Conservation (phyloP, 495 filamentous ascomycete species). For the Hypomontagnella submonticulosa region DNA sequence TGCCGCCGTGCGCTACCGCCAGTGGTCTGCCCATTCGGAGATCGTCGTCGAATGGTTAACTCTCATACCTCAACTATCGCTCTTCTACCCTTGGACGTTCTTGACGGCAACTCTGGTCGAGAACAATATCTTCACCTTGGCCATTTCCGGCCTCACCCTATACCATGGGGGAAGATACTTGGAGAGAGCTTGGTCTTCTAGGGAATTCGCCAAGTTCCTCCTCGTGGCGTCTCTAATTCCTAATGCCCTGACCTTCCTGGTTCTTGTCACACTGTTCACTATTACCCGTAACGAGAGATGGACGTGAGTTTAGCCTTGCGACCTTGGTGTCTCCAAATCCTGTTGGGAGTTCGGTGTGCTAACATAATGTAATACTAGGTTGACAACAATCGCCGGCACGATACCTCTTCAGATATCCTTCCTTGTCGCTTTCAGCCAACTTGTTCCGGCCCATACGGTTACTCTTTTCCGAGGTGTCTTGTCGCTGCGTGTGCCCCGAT, state of each 20-base stretch:
- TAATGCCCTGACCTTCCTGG: constrained; percentile 76
- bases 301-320: constrained; percentile 66
- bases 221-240: constrained; percentile 80
- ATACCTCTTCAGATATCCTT: constrained; percentile 92
- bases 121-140: constrained; percentile 88
- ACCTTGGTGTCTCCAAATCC: background rate
- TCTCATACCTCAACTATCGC: constrained; percentile 81
- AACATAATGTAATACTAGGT: constrained; percentile 52
- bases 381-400: constrained; percentile 85
- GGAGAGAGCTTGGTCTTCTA: constrained; percentile 94
- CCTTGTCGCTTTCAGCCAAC: constrained; percentile 97
- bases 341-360: constrained; percentile 25
- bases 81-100: constrained; percentile 94
- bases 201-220: constrained; percentile 91
- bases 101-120: constrained; percentile 88
- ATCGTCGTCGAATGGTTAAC: constrained; percentile 85
- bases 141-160: constrained; percentile 80
- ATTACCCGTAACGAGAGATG: constrained; percentile 72
- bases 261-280: constrained; percentile 77
- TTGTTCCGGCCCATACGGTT: constrained; percentile 98
- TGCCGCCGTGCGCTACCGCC: constrained; percentile 77
- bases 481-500: constrained; percentile 88
- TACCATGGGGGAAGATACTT: constrained; percentile 96
- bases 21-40: constrained; percentile 65
- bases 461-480: constrained; percentile 87